Evolutionary conservation across 1,284 basidiomycete genomes (phyloP), one percentile per base, ranked within the genome.

Genomic region (Ceratobasidium sp.): DNA sequence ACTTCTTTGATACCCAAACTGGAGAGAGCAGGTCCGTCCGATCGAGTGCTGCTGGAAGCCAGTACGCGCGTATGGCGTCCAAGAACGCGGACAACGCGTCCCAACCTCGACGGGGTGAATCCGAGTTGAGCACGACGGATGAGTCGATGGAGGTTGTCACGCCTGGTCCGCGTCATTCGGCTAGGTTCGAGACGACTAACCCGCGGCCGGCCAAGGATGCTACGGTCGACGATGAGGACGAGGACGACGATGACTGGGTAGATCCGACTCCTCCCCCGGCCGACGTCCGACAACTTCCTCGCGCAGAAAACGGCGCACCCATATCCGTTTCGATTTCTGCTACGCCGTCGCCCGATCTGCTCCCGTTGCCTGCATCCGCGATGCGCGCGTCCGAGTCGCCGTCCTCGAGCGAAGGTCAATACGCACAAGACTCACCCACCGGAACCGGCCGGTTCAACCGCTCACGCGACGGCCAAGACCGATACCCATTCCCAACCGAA

Each of bases 1-100:
- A 86, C 40, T 90, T 91, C 74, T 87, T 85, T 0, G 90, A 91
- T 73, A 91, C 91, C 13, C 91, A 93, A 80, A 91, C 93, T 64
- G 91, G 92, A 77, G 87, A 89, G 0, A 87, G 50, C 9, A 5
- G 66, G 66, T 91, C 2, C 90, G 88, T 12, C 91, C 91, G 9
- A 86, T 92, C 64, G 92, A 92, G 0, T 91, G 66, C 66, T 38
- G 66, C 66, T 12, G 66, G 50, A 4, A 68, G 66, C n/a, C 66
- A 54, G 20, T 68, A 52, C 54, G 66, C 66, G 28, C 65, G 64
- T 26, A 65, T 56, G 4, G 46, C 59, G 15, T 54, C 71, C 48
- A 52, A 57, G 4, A 38, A 42, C 26, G 54, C 54, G 44, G 91
- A 57, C 89, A 91, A 6, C 88, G 89, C 2, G 85, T 85, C 66